Base-by-base conservation (phyloP, 1,284 basidiomycete genomes). In the Heterobasidion annosum region DNA sequence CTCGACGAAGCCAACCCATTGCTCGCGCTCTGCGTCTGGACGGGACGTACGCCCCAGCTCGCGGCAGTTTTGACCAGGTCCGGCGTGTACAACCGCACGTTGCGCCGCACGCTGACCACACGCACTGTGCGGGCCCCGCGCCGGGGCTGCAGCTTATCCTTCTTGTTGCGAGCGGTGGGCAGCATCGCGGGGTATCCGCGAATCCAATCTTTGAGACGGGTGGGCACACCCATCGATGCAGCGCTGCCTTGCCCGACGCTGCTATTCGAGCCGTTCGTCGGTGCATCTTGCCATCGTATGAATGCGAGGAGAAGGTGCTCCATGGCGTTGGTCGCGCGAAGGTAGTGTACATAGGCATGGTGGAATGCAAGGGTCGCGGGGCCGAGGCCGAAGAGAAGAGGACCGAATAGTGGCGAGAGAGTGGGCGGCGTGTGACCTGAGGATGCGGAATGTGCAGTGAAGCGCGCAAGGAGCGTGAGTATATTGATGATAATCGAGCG, bases 221-320 rank as follows among this genome's bases (percentile, higher is more conserved):
- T 79, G 2, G 91, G 89, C 8, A 93, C 81, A 16, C 85, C 83
- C 5, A 83, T 74, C 2, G 81, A 74, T 2, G 81, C 69, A 13
- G 76, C 74, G 54, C 77, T 79, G 34, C 73, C 74, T 7, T 70
- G 70, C 8, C 58, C 65, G 40, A 62, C 61, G 42, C 67, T 68
- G 46, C 68, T 68, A 16, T 63, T 48, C 19, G 64, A 59, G 13
- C 58, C 60, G 57, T 68, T 66, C 37, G 67, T 63, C 45, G 71
- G 69, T 2, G 77, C 75, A 57, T 88, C 82, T 59, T 91, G 84
- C 73, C 83, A 86, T 16, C 93, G 82, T 55, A 96, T 86, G 66
- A 86, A 93, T 0, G 91, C 78, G 15, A 96, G 79, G 10, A 96
- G 73, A 51, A 97, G 73, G 61, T 97, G 93, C 65, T 97, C 93